Percentiles rank a stretch among this genome's conserved stretches.
phyloP scores from a whole-genome alignment of 2,329 filamentous ascomycete species.

The Mycosphaerella arachidis region DNA sequence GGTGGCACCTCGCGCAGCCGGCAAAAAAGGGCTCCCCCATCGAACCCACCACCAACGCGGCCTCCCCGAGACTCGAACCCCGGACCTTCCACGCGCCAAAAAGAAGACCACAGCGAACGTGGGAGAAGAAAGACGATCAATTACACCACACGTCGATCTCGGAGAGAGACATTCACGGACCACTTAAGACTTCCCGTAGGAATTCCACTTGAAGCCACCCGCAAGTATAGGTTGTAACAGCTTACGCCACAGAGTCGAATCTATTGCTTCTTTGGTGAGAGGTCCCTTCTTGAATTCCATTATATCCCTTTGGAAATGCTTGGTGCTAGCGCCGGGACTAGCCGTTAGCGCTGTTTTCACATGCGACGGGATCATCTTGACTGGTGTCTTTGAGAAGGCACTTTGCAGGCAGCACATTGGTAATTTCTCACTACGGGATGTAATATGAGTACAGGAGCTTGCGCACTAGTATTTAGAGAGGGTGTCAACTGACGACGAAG shows the following conservation, averaged over 20 bases:
- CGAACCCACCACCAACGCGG: no score
- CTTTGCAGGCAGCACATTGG: no score
- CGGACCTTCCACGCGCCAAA: not conserved
- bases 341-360: not conserved
- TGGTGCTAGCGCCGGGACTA: not conserved
- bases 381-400: no score
- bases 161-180: not conserved
- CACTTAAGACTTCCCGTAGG: not conserved
- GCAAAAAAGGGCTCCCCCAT: not conserved
- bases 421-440: no score
- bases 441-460: no score
- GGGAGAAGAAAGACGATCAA: no score
- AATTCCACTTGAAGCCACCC: not conserved
- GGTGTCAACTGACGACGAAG: no score
- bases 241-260: not conserved
- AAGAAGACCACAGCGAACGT: not conserved
- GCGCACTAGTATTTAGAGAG: no score
- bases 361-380: not conserved
- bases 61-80: not conserved
- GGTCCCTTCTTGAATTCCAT: not conserved
- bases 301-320: not conserved
- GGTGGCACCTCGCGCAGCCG: no score
- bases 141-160: not conserved
- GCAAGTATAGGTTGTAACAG: not conserved
- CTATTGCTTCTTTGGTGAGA: not conserved